A percentile compares a stretch with the other conserved stretches of the same genome.
These are phyloP conservation scores for Bremia lactucae DNA, from an alignment of 352 stramenopile species.

Conservation along the genomic window DNA sequence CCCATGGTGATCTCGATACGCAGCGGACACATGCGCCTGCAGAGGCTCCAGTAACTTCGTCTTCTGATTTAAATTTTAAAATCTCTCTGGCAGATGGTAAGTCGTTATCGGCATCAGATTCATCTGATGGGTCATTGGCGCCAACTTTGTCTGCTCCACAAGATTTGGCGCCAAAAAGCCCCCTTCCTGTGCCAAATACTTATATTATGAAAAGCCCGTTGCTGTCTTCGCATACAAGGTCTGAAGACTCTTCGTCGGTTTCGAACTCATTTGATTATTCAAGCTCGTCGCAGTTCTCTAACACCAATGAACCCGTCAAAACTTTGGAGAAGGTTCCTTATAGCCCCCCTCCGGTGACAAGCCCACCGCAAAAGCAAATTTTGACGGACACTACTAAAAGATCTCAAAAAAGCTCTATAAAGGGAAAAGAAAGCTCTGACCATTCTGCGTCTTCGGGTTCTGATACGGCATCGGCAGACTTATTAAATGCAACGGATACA, in stretches of 20 bases:
- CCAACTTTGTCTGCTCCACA: conserved; percentile 6
- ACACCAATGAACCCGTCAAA: neutral
- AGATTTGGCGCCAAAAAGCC: conserved; percentile 11
- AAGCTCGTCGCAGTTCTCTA: conserved; percentile 8
- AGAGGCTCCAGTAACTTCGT: neutral
- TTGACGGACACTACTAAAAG: conserved; percentile 4
- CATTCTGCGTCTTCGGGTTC: conserved; percentile 10
- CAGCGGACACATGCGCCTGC: conserved; percentile 4
- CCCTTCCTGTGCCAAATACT: conserved; percentile 11
- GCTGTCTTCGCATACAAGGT: conserved; percentile 7
- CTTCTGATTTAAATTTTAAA: too few species aligned
- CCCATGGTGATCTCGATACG: neutral
- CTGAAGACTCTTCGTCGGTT: conserved; percentile 5
- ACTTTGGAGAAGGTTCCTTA: conserved; percentile 7
- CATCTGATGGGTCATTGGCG: conserved; percentile 1
- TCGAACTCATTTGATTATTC: conserved; percentile 1
- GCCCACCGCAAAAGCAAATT: conserved; percentile 9
- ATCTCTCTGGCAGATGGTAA: conserved; percentile 4
- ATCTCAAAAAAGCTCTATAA: conserved; percentile 9
- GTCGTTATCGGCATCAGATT: conserved; percentile 7
- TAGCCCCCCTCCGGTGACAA: conserved; percentile 20
- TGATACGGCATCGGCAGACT: conserved; percentile 2
- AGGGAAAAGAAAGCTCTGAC: conserved; percentile 3
- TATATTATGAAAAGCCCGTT: conserved; percentile 7
- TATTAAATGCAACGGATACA: conserved; percentile 8